Conservation (phyloP, 2,329 filamentous ascomycete genomes). For the Xylaria sp. region DNA sequence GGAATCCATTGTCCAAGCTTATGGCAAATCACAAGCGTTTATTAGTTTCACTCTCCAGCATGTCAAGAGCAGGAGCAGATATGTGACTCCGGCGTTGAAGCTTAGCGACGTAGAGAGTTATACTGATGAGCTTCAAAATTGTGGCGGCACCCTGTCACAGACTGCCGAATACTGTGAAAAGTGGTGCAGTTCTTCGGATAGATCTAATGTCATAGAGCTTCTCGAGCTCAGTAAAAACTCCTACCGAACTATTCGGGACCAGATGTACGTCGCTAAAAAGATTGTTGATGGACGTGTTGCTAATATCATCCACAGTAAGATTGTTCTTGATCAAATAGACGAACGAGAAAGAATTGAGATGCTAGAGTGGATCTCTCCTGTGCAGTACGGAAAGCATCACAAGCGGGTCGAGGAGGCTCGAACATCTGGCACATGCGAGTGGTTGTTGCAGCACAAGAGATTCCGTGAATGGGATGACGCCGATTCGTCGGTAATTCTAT, state of each 20-base stretch:
- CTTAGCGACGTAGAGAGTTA: not conserved
- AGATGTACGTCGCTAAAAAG: constrained; percentile 11
- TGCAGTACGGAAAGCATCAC: constrained; percentile 19
- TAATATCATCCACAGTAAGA: constrained; percentile 2
- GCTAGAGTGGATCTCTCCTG: constrained; percentile 25
- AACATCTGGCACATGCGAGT: constrained; percentile 16
- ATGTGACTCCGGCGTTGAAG: not conserved
- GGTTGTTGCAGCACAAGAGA: constrained; percentile 6
- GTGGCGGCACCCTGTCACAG: not conserved
- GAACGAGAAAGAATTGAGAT: not conserved
- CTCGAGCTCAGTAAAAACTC: not conserved
- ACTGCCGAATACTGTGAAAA: not conserved
- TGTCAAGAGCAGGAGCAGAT: not conserved
- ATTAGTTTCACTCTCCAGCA: not conserved
- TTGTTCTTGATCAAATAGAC: constrained; percentile 2
- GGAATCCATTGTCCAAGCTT: constrained; percentile 1
- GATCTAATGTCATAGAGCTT: not conserved
- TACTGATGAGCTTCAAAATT: not conserved
- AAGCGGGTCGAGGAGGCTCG: constrained; percentile 13
- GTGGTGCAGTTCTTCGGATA: not conserved
- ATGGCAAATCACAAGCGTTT: not conserved
- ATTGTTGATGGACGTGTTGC: not conserved
- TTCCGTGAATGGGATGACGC: constrained; percentile 15
- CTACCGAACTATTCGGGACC: not conserved
- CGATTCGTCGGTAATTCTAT: constrained; percentile 19